These are phyloP conservation scores for Monilinia fructigena DNA, from an alignment of 2,329 filamentous ascomycete genomes.

Conservation along the genomic window DNA sequence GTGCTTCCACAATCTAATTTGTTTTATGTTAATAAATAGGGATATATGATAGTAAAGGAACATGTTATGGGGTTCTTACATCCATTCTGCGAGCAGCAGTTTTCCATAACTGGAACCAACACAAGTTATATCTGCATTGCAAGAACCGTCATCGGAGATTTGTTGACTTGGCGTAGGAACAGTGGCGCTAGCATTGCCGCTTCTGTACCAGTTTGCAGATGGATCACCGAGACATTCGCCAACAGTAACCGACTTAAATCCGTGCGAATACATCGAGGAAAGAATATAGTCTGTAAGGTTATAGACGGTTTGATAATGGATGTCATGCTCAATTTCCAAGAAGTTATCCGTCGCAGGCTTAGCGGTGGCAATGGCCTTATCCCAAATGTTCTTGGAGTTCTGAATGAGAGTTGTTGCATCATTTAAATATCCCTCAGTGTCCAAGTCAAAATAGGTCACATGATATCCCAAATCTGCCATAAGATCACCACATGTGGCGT, in stretches of 20 bases:
- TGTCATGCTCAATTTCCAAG: conserved; percentile 51
- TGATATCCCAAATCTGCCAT: conserved; percentile 48
- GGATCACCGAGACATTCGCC: conserved; percentile 50
- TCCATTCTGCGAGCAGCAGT: conserved; percentile 39
- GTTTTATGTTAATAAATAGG: neutral
- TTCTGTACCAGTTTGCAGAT: conserved; percentile 46
- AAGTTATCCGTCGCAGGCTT: conserved; percentile 39
- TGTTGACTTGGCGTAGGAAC: conserved; percentile 14
- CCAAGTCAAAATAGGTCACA: conserved; percentile 45
- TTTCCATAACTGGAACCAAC: conserved; percentile 30
- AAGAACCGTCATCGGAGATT: conserved; percentile 30
- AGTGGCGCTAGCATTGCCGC: conserved; percentile 23
- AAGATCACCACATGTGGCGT: conserved; percentile 41
- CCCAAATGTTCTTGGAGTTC: conserved; percentile 47
- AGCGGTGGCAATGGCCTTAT: conserved; percentile 28
- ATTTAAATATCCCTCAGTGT: conserved; percentile 52
- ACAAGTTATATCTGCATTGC: conserved; percentile 33
- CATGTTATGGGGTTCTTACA: conserved; percentile 26
- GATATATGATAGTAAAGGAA: neutral
- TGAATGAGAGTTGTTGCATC: conserved; percentile 46
- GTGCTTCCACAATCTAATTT: conserved; percentile 34
- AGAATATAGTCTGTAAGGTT: conserved; percentile 43
- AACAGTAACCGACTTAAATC: conserved; percentile 45
- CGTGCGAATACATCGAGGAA: conserved; percentile 40
- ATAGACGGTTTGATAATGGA: conserved; percentile 42